A percentile compares a stretch with the other conserved stretches of the same genome.
These are phyloP conservation scores for Musa schizocarpa DNA, from an alignment of 176 grass and related monocot genomes.

Conservation along the genomic window DNA sequence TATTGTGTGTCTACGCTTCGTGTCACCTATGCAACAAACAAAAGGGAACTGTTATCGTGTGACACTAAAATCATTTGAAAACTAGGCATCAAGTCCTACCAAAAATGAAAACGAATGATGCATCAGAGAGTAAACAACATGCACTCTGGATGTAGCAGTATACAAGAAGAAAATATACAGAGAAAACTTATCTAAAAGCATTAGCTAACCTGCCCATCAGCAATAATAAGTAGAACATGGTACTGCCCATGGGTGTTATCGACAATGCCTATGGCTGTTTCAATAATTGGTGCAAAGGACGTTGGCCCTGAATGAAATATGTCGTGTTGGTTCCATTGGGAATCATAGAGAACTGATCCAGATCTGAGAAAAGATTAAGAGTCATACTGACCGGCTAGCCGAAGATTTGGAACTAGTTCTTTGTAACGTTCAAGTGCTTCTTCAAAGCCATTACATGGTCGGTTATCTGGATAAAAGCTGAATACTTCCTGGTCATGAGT, in stretches of 20 bases:
- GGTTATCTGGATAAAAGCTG: constrained; percentile 13
- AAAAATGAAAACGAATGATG: neutral
- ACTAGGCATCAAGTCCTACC: neutral
- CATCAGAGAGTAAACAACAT: neutral
- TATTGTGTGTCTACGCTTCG: constrained; percentile 84
- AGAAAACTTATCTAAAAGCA: constrained; percentile 2
- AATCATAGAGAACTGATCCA: neutral
- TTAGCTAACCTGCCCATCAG: constrained; percentile 75
- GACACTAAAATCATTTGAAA: too few relatives aligned
- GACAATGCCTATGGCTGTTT: constrained; percentile 28
- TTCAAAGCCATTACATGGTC: constrained; percentile 10
- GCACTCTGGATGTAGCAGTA: neutral
- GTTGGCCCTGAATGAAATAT: constrained; percentile 15
- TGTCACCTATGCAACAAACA: constrained; percentile 46
- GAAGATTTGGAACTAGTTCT: constrained; percentile 10
- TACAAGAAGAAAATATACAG: neutral
- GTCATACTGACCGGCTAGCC: neutral
- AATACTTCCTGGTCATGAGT: constrained; percentile 17
- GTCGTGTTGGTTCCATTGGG: neutral
- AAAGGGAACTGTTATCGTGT: neutral
- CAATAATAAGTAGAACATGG: constrained; percentile 35
- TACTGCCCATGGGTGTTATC: constrained; percentile 15
- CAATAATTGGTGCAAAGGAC: constrained; percentile 35
- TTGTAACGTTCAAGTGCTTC: constrained; percentile 6
- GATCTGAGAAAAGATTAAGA: neutral